Conservation (phyloP, 23 red algal species). For the Pyropia haitanensis region DNA sequence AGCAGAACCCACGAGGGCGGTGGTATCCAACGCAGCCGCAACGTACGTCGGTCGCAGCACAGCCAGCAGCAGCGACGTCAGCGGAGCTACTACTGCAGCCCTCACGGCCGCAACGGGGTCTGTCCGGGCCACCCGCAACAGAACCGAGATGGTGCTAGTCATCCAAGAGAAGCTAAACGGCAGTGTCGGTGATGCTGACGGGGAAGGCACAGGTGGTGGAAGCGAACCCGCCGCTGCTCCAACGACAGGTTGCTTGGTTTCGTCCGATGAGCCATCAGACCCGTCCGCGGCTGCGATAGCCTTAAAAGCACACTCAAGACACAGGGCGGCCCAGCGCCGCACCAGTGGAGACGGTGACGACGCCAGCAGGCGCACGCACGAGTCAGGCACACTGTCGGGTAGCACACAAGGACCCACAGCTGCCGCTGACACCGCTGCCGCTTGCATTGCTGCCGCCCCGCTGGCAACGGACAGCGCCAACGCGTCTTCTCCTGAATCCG, state of each 20-base stretch:
- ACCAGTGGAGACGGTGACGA: slow-evolving; percentile 18
- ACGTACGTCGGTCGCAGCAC: too few species aligned
- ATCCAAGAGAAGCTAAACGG: background rate
- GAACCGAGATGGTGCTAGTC: background rate
- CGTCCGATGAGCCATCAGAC: slow-evolving; percentile 19
- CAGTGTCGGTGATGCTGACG: slow-evolving; percentile 9
- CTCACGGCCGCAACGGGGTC: background rate
- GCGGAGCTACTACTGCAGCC: too few species aligned
- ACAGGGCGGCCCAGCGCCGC: slow-evolving; percentile 60
- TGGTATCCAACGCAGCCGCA: too few species aligned
- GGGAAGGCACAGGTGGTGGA: slow-evolving; percentile 14
- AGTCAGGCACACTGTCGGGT: background rate
- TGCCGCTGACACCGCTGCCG: slow-evolving; percentile 14
- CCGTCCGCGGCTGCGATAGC: slow-evolving; percentile 2
- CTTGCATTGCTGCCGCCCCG: slow-evolving; percentile 22
- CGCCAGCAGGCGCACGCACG: background rate
- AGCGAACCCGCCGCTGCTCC: slow-evolving; percentile 18
- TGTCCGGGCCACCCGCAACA: background rate
- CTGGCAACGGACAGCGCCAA: slow-evolving; percentile 16
- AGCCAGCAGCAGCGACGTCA: too few species aligned
- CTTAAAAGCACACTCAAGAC: slow-evolving; percentile 32
- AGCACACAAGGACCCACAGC: background rate
- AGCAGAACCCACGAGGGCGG: too few species aligned
- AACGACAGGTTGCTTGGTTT: slow-evolving; percentile 7
- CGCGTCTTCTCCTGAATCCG: background rate